A percentile compares a stretch with the other conserved stretches of the same genome.
Evolutionary conservation across 2,329 filamentous ascomycete genomes (phyloP).

Genomic region (Paecilomyces sp.): DNA sequence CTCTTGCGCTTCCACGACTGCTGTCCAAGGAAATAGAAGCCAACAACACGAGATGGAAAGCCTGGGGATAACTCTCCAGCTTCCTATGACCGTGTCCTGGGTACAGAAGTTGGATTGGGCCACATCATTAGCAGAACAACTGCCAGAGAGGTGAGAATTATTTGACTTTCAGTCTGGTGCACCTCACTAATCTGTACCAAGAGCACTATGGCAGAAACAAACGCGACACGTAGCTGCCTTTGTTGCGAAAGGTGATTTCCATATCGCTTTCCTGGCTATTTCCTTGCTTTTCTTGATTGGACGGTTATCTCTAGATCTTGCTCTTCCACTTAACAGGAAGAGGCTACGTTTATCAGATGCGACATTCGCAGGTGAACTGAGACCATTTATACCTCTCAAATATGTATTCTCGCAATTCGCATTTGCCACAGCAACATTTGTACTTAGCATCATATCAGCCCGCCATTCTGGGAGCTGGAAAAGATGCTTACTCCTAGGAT

Average conservation of each 20-base stretch:
- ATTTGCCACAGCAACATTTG: constrained; percentile 9
- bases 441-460: constrained; percentile 9
- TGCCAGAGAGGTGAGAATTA: neutral
- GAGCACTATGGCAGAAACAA: constrained; percentile 15
- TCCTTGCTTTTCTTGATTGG: constrained; percentile 13
- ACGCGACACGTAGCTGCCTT: constrained; percentile 14
- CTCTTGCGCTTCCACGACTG: neutral
- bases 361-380: constrained; percentile 1
- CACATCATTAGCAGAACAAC: neutral
- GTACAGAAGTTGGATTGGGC: neutral
- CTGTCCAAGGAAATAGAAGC: neutral
- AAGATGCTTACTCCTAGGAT: constrained; percentile 14
- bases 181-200: neutral
- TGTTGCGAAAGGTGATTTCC: constrained; percentile 16
- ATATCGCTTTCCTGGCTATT: constrained; percentile 12
- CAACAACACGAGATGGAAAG: neutral
- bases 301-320: constrained; percentile 6
- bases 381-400: constrained; percentile 4
- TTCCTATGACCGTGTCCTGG: neutral
- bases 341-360: neutral
- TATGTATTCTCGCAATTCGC: constrained; percentile 5
- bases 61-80: neutral
- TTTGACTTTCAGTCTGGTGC: neutral
- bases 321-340: constrained; percentile 4
- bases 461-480: constrained; percentile 11